A percentile compares a stretch with the other conserved stretches of the same genome.
Conservation (phyloP, 495 filamentous ascomycete species). For the Podospora pseudoanserina region DNA sequence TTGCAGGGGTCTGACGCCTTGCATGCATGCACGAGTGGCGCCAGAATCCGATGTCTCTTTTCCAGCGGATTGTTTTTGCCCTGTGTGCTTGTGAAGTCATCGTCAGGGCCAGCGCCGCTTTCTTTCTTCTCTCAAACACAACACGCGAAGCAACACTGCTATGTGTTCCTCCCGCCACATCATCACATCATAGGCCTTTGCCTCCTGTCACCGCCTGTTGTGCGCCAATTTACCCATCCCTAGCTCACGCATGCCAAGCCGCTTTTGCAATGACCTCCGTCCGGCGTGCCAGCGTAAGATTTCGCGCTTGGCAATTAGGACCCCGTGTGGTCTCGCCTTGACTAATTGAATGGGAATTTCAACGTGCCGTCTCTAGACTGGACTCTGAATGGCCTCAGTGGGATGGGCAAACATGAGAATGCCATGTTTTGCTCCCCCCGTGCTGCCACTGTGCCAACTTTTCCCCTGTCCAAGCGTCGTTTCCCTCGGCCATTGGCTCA, state of each 20-base stretch:
- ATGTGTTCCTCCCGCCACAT: background rate
- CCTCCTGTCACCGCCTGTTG: background rate
- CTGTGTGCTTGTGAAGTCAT: background rate
- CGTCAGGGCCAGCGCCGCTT: background rate
- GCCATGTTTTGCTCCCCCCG: constrained; percentile 3
- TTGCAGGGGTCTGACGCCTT: background rate
- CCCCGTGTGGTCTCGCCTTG: background rate
- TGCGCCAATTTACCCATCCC: background rate
- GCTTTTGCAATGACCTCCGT: background rate
- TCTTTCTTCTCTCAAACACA: background rate
- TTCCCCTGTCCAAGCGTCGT: constrained; percentile 1
- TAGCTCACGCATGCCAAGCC: background rate
- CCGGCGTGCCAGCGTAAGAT: background rate
- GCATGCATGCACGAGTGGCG: background rate
- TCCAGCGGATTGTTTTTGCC: background rate
- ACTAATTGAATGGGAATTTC: constrained; percentile 7
- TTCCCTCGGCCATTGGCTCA: constrained; percentile 5
- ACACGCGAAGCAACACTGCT: too few relatives aligned
- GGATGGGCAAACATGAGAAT: constrained; percentile 19
- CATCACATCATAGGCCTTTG: background rate
- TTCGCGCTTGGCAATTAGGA: background rate
- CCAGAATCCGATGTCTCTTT: background rate
- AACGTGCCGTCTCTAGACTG: background rate
- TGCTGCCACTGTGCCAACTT: constrained; percentile 24
- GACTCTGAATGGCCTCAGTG: constrained; percentile 17